Conservation (phyloP, 2,329 filamentous ascomycete genomes). For the Cryphonectria parasitica region DNA sequence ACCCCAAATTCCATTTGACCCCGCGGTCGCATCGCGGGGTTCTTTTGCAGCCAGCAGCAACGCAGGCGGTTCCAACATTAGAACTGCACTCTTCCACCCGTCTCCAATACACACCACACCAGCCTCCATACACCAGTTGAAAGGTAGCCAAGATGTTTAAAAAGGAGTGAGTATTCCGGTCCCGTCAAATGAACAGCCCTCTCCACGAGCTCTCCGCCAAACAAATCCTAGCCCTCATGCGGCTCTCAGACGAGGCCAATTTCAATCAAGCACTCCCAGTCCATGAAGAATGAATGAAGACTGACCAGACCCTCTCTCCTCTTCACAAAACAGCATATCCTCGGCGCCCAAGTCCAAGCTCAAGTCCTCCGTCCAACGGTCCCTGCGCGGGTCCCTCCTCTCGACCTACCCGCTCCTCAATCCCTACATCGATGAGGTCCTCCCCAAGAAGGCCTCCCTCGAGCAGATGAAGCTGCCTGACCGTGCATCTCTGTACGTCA, state of each 20-base stretch:
- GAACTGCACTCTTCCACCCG: neutral
- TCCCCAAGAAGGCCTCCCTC: slow-evolving; percentile 92
- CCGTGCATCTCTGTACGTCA: slow-evolving; percentile 84
- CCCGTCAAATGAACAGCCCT: neutral
- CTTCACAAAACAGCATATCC: slow-evolving; percentile 61
- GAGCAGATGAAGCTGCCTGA: slow-evolving; percentile 93
- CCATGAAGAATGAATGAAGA: too few species aligned
- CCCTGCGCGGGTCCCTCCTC: slow-evolving; percentile 79
- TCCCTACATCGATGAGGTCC: slow-evolving; percentile 87
- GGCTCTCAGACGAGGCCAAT: neutral
- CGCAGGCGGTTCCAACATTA: neutral
- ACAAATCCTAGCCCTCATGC: neutral
- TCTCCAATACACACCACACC: neutral
- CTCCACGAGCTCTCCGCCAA: neutral
- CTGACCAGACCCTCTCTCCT: neutral
- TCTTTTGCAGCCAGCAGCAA: slow-evolving; percentile 16
- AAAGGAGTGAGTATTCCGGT: slow-evolving; percentile 71
- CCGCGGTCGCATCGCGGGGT: slow-evolving; percentile 36
- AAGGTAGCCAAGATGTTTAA: slow-evolving; percentile 74
- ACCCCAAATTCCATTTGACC: slow-evolving; percentile 30
- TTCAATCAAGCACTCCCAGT: neutral
- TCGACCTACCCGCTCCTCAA: slow-evolving; percentile 84
- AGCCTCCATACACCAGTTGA: neutral
- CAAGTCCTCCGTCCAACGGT: slow-evolving; percentile 93
- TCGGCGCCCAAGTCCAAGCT: slow-evolving; percentile 89